phyloP scores from a whole-genome alignment of 2,329 filamentous ascomycete genomes.

The Sordariomycetes sp. region DNA sequence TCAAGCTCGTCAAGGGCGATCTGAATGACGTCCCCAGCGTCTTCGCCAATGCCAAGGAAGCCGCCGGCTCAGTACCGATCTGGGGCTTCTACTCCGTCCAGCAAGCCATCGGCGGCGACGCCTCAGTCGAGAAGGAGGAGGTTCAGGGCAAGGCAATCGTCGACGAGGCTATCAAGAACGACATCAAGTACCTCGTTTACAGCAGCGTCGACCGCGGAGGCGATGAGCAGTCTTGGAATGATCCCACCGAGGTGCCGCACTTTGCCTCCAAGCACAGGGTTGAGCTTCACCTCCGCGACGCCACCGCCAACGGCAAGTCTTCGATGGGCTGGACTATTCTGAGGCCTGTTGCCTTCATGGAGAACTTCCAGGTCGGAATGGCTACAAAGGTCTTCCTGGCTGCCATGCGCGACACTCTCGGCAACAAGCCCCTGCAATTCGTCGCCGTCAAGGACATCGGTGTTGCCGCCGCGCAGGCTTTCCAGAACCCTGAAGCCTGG shows the following conservation, averaged over 20 bases:
- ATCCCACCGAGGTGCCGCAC: constrained; percentile 47
- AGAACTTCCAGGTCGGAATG: constrained; percentile 23
- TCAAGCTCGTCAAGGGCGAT: background rate
- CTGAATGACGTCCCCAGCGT: no score
- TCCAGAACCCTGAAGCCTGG: constrained; percentile 21
- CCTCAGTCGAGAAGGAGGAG: no score
- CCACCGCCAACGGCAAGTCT: no score
- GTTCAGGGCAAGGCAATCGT: constrained; percentile 47
- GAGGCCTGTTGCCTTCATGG: constrained; percentile 30
- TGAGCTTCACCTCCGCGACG: constrained; percentile 46
- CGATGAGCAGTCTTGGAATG: constrained; percentile 34
- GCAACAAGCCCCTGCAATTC: constrained; percentile 22
- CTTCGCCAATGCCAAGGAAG: no score
- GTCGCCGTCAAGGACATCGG: constrained; percentile 27
- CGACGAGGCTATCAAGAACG: constrained; percentile 42
- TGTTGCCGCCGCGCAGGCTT: constrained; percentile 24
- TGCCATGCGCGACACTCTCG: constrained; percentile 18
- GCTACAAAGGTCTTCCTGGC: constrained; percentile 20
- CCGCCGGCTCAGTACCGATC: background rate
- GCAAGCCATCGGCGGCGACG: no score
- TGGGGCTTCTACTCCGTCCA: background rate
- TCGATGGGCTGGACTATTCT: constrained; percentile 28
- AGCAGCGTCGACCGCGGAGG: constrained; percentile 52
- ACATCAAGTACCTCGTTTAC: constrained; percentile 51
- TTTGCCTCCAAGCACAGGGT: constrained; percentile 52